Evolutionary conservation across 805 yeast genomes (phyloP), one percentile per base, ranked within the genome.

Genomic region (Myxozyma vanderwaltii): DNA sequence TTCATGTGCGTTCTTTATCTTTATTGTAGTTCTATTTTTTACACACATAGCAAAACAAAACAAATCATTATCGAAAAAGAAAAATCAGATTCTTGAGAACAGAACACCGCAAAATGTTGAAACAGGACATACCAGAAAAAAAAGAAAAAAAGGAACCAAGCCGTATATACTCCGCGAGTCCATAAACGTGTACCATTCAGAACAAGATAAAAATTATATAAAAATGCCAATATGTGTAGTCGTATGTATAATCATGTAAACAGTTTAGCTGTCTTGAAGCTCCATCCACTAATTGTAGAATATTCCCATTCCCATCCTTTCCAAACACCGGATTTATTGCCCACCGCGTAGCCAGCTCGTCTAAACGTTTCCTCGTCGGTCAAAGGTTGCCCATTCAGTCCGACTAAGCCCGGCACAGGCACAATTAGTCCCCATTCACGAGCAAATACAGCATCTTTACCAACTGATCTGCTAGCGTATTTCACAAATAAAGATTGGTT

Each of bases 291-390:
- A 15, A 51, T n/a, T 10, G 51, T 58, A 5, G 63, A 58, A 31
- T 60, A 60, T 48, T 57, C 58, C 63, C 63, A 60, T 4, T 43
- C 39, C 63, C 63, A 59, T 2, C 57, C 63, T 26, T 59, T 46
- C 40, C 46, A 39, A 4, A 15, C 6, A 15, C 55, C 55, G 7
- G 46, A 23, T 27, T 24, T 33, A 27, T 17, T 35, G 12, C 57
- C 40, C 10, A 33, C 47, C 23, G 36, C 48, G 17, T 39, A 33
- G 3, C 50, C 44, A 12, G 48, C 51, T 19, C 56, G 57, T 24
- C 48, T 41, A 35, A 43, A 43, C 3, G 24, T 39, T 58, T 58
- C 63, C 49, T 58, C 59, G 21, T 54, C 63, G 10, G 54, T 38
- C 44, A 54, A n/a, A 41, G 31, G 40, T 50, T 35, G 50, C 15